These are phyloP conservation scores for sunflower (Helianthus annuus) DNA, from an alignment of 129 eudicot species.

Conservation along the genomic window DNA sequence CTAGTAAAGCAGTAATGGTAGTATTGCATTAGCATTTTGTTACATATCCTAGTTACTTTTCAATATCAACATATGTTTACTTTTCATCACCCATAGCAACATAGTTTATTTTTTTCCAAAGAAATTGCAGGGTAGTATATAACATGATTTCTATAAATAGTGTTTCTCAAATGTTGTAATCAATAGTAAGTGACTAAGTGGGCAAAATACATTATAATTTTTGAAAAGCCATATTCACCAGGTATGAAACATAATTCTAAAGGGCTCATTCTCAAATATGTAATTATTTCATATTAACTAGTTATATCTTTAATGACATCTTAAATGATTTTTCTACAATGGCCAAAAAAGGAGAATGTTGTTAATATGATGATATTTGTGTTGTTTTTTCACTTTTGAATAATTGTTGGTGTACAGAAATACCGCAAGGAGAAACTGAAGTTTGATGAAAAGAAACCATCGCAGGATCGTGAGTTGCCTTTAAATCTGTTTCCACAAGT, in stretches of 20 bases:
- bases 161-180: too few relatives aligned
- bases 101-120: not conserved
- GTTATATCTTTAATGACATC: not conserved
- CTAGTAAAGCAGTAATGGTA: not conserved
- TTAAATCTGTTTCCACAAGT: not conserved
- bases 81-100: not conserved
- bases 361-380: not conserved
- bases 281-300: not conserved
- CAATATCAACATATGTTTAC: too few relatives aligned
- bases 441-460: not conserved
- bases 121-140: too few relatives aligned
- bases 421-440: slow-evolving; percentile 24
- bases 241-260: not conserved
- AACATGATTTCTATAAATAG: too few relatives aligned
- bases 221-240: too few relatives aligned
- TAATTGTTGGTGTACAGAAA: slow-evolving; percentile 19
- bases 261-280: not conserved
- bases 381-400: not conserved
- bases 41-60: not conserved
- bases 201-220: not conserved
- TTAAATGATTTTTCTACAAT: not conserved
- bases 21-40: not conserved
- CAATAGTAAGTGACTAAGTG: too few relatives aligned
- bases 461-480: not conserved
- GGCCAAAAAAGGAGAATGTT: not conserved